Conservation (phyloP, 75 land plant species). For the Ceratopteris richardii region DNA sequence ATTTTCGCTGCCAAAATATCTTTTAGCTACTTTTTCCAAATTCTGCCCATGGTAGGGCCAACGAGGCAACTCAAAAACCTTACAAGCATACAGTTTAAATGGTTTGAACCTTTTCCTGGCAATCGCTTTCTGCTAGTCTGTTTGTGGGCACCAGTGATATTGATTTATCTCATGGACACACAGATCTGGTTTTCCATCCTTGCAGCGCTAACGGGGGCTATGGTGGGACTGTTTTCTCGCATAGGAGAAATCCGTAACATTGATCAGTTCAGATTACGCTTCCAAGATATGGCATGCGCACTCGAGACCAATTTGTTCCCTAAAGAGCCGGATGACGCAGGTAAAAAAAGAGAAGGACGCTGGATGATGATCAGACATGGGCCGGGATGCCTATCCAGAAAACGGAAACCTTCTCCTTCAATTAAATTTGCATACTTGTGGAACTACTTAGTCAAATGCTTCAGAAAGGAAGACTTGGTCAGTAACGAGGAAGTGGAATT, state of each 20-base stretch:
- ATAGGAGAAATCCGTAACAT: conserved; percentile 17
- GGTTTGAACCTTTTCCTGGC: conserved; percentile 46
- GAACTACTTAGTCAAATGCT: conserved; percentile 24
- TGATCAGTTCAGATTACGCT: conserved; percentile 9
- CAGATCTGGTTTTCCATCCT: conserved; percentile 17
- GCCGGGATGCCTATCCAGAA: background rate
- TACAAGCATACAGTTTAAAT: conserved; percentile 21
- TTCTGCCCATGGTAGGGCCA: conserved; percentile 56
- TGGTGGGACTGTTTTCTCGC: conserved; percentile 30
- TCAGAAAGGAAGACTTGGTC: conserved; percentile 30
- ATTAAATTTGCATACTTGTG: conserved; percentile 26
- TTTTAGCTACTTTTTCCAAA: conserved; percentile 69
- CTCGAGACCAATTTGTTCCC: conserved; percentile 15
- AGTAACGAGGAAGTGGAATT: conserved; percentile 34
- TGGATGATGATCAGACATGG: conserved; percentile 23
- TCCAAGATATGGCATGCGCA: conserved; percentile 21
- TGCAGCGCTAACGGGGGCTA: conserved; percentile 29
- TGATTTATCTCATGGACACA: conserved; percentile 19
- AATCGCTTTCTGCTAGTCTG: conserved; percentile 56
- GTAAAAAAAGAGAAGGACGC: no score
- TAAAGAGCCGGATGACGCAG: no score
- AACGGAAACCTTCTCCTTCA: conserved; percentile 11
- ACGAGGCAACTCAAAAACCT: conserved; percentile 29
- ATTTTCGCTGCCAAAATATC: conserved; percentile 49
- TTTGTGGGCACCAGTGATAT: conserved; percentile 39